These are phyloP conservation scores for Fraxinus floribunda DNA, from an alignment of 305 asterid species.

Conservation along the genomic window DNA sequence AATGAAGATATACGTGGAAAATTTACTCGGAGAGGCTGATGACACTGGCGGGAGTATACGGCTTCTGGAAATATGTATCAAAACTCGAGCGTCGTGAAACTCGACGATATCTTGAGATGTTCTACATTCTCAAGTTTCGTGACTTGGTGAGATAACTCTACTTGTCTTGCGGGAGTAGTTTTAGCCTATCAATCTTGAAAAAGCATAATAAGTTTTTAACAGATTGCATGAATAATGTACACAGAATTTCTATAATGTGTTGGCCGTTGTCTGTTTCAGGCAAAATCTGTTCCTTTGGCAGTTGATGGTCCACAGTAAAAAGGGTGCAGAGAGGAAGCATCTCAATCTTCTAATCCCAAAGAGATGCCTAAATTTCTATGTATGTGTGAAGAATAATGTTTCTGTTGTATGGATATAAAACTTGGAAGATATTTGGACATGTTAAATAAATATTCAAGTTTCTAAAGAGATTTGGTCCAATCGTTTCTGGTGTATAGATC, in stretches of 20 bases:
- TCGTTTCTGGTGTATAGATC: neutral
- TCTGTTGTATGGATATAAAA: neutral
- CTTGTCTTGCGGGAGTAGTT: neutral
- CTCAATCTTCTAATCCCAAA: neutral
- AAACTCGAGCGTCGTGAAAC: slow-evolving; percentile 91
- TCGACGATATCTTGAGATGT: slow-evolving; percentile 94
- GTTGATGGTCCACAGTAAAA: slow-evolving; percentile 44
- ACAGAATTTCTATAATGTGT: neutral
- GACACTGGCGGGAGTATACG: slow-evolving; percentile 90
- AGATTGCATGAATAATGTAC: neutral
- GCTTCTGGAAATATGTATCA: slow-evolving; percentile 93
- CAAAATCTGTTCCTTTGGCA: slow-evolving; percentile 69
- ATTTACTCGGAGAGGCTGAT: slow-evolving; percentile 90
- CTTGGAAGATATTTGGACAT: neutral
- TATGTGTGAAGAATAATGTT: neutral
- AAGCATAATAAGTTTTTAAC: neutral
- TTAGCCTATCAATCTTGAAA: neutral
- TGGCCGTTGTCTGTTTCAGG: slow-evolving; percentile 40
- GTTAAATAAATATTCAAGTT: neutral
- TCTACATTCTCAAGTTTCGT: slow-evolving; percentile 91
- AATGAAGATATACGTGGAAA: slow-evolving; percentile 84
- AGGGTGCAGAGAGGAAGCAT: slow-evolving; percentile 1
- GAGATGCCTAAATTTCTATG: neutral
- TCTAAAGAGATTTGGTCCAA: neutral
- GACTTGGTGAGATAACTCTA: slow-evolving; percentile 55